phyloP scores from a whole-genome alignment of 2,329 filamentous ascomycete genomes.

The Decorospora gaudefroyi region DNA sequence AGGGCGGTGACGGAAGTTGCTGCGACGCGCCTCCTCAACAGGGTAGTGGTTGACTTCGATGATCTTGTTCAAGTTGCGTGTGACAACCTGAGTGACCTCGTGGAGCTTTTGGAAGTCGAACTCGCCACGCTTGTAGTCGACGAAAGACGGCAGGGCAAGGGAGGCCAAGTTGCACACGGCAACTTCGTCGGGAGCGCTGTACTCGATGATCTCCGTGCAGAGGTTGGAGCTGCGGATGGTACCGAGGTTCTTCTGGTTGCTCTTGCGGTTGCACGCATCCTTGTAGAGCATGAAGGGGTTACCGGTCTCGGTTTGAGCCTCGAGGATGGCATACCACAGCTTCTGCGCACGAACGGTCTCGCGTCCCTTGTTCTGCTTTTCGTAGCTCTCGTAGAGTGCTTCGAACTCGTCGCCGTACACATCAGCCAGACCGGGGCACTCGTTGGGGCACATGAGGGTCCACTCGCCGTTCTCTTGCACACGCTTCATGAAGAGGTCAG shows the following conservation, averaged over 20 bases:
- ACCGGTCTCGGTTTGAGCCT: slow-evolving; percentile 97
- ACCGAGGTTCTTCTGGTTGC: slow-evolving; percentile 99
- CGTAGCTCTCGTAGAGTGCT: slow-evolving; percentile 87
- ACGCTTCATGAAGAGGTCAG: slow-evolving; percentile 99
- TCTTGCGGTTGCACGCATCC: slow-evolving; percentile 97
- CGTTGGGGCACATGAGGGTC: slow-evolving; percentile 98
- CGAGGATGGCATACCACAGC: slow-evolving; percentile 97
- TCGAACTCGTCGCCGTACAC: slow-evolving; percentile 98
- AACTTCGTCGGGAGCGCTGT: slow-evolving; percentile 95
- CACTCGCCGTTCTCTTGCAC: slow-evolving; percentile 95
- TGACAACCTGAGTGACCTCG: slow-evolving; percentile 88
- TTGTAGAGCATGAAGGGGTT: slow-evolving; percentile 99
- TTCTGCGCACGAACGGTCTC: slow-evolving; percentile 96
- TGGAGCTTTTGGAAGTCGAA: slow-evolving; percentile 98
- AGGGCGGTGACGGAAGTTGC: slow-evolving; percentile 95
- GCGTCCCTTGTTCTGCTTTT: slow-evolving; percentile 82
- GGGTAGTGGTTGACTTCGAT: slow-evolving; percentile 99
- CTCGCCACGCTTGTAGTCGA: slow-evolving; percentile 79
- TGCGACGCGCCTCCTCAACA: slow-evolving; percentile 89
- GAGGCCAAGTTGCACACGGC: slow-evolving; percentile 98
- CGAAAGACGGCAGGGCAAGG: slow-evolving; percentile 85
- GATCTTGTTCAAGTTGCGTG: slow-evolving; percentile 96
- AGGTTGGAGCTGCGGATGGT: slow-evolving; percentile 98
- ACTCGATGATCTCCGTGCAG: slow-evolving; percentile 98
- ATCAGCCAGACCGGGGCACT: slow-evolving; percentile 92